phyloP scores from a whole-genome alignment of 495 filamentous ascomycete genomes.

The Opeltia flavorubescens region DNA sequence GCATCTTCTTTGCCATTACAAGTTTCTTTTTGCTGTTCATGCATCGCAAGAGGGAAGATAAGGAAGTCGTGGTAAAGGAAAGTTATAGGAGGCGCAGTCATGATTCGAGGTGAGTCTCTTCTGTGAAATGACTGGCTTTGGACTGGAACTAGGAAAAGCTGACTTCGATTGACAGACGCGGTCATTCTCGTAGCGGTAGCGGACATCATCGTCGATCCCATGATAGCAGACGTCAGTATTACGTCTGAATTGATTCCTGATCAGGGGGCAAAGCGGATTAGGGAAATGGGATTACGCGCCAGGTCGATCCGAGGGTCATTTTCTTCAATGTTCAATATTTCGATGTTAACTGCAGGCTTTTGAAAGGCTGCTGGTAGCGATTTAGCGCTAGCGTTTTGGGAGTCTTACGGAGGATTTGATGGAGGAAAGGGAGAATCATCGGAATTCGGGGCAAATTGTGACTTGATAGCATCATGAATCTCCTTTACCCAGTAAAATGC shows the following conservation, averaged over 20 bases:
- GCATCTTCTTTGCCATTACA: constrained; percentile 68
- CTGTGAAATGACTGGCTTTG: neutral
- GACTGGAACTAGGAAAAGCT: neutral
- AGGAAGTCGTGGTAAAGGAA: constrained; percentile 30
- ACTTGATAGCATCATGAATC: too few species aligned
- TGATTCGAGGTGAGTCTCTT: constrained; percentile 13
- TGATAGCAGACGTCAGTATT: constrained; percentile 14
- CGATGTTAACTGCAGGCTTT: neutral
- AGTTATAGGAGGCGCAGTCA: constrained; percentile 31
- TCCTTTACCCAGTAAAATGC: too few species aligned
- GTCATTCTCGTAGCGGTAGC: constrained; percentile 16
- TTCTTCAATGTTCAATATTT: constrained; percentile 2
- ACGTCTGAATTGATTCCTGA: constrained; percentile 8
- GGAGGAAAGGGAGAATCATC: neutral
- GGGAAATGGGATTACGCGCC: neutral
- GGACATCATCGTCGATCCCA: constrained; percentile 17
- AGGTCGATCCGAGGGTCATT: neutral
- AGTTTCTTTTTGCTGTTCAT: constrained; percentile 44
- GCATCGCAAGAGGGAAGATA: constrained; percentile 27
- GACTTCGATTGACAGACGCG: constrained; percentile 7
- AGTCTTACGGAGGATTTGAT: constrained; percentile 5
- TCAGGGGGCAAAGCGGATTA: neutral
- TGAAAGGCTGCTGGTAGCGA: neutral
- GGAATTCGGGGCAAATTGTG: too few species aligned
- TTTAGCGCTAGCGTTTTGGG: constrained; percentile 10